Evolutionary conservation across 1,284 basidiomycete genomes (phyloP).

Genomic region (Pisolithus thermaeus): DNA sequence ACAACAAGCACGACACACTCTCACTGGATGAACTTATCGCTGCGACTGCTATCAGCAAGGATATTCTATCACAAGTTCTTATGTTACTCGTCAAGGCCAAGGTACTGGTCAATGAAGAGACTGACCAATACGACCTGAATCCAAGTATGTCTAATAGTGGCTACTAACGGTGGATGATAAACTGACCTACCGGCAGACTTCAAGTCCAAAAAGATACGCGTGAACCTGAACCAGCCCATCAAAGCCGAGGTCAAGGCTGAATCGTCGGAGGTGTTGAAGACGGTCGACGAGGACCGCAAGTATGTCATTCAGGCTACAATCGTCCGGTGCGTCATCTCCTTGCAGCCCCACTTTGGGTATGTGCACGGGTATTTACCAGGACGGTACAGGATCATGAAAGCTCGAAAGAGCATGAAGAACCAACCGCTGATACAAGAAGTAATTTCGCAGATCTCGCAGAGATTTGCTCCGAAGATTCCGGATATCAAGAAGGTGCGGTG

Average conservation of each 20-base stretch:
- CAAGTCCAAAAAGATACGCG: conserved; percentile 96
- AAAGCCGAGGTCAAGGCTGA: conserved; percentile 95
- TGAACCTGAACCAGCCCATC: conserved; percentile 91
- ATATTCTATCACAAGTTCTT: conserved; percentile 82
- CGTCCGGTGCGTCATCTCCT: conserved; percentile 61
- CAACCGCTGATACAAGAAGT: conserved; percentile 93
- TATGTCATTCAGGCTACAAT: conserved; percentile 97
- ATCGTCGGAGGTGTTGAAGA: conserved; percentile 86
- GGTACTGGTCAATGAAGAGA: conserved; percentile 81
- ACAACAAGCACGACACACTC: conserved; percentile 86
- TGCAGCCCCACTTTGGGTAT: not conserved
- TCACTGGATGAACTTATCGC: conserved; percentile 75
- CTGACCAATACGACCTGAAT: conserved; percentile 89
- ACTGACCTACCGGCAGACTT: conserved; percentile 51
- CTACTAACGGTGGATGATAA: not conserved
- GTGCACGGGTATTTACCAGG: not conserved
- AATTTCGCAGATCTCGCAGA: conserved; percentile 83
- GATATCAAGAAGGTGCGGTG: conserved; percentile 81
- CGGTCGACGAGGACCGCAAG: conserved; percentile 96
- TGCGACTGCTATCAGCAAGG: conserved; percentile 81
- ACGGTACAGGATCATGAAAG: conserved; percentile 85
- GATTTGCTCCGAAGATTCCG: conserved; percentile 86
- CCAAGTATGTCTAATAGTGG: conserved; percentile 53
- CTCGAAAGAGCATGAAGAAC: conserved; percentile 96
- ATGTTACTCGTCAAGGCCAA: conserved; percentile 85